Evolutionary conservation across 225 moss, liverwort and hornwort species (phyloP).

Genomic region (Marchantia polymorpha): DNA sequence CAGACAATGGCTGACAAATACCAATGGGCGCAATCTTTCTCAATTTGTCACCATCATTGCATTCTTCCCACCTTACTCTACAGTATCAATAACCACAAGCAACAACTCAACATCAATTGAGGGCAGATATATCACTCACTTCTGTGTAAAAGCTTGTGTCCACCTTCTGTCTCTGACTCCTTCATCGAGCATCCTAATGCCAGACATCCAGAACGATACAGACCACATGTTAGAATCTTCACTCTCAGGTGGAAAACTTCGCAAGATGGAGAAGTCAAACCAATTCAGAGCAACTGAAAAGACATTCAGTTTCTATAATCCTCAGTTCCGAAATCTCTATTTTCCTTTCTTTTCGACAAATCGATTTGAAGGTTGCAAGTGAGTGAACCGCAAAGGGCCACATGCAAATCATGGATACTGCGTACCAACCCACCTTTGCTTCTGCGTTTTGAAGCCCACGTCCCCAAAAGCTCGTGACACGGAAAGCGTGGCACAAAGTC

Average conservation of each 20-base stretch:
- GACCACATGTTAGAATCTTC: not conserved
- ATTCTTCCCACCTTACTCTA: too few relatives aligned
- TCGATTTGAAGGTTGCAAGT: too few relatives aligned
- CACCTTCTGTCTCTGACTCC: conserved; percentile 64
- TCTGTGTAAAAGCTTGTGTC: conserved; percentile 58
- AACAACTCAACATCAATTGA: too few relatives aligned
- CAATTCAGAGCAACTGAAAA: not conserved
- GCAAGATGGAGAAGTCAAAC: not conserved
- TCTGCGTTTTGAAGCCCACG: conserved; percentile 64
- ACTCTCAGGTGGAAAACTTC: not conserved
- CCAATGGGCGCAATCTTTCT: too few relatives aligned
- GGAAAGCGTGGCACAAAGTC: conserved; percentile 78
- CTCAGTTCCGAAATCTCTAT: too few relatives aligned
- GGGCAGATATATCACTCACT: conserved; percentile 34
- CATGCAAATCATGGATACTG: too few relatives aligned
- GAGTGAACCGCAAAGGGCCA: too few relatives aligned
- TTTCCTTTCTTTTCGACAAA: too few relatives aligned
- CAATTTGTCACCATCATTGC: too few relatives aligned
- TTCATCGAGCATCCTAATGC: conserved; percentile 64
- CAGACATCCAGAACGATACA: not conserved
- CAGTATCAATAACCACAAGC: too few relatives aligned
- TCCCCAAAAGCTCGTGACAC: conserved; percentile 95
- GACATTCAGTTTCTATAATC: not conserved
- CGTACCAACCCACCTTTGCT: conserved; percentile 49
- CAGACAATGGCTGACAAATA: too few relatives aligned